Evolutionary conservation across 2,329 filamentous ascomycete species (phyloP), one percentile per base, ranked within the genome.

Genomic region (Pseudohalonectria lignicola): DNA sequence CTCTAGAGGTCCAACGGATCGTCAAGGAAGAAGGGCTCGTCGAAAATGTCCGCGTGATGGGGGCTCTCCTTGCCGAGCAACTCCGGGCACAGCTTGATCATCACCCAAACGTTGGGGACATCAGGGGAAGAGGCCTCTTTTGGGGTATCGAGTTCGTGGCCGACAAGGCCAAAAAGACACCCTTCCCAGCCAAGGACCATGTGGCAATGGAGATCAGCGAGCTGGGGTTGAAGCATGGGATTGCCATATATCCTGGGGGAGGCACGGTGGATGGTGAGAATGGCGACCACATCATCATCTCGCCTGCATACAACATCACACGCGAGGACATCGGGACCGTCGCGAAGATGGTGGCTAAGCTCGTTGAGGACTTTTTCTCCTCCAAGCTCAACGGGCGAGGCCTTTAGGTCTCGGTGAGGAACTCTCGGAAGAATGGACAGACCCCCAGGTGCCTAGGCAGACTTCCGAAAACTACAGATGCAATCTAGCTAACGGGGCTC

Each of bases 231-330:
- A 41, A 36, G 2, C 59, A 63, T 34, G 52, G 54, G 1, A 48
- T 70, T n/a, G 55, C 57, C 7, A 50, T 85, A 3, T 86, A 85
- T 50, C 75, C 76, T 2, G 79, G 78, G 0, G 59, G 61, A 1
- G 80, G 80, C 2, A 76, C 75, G 0, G 71, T 63, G 0, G 76
- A 69, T 46, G 67, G 83, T 32, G 64, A 70, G 2, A 52, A 53
- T 1, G 82, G 82, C 9, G 83, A 88, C 49, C 79, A 85, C 53
- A 61, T 86, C 26, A 64, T 87, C 19, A 49, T 88, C 10, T 72
- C 80, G 1, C 83, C 83, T 5, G 69, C 82, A 1, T 86, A 77
- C 56, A 85, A 73, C 32, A 64, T 79, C 17, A 75, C 67, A 1
- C 56, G 58, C 31, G 62, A 62, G 7, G 74, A 82, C 16, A 60